These are phyloP conservation scores for Hebeloma cylindrosporum DNA, from an alignment of 768 basidiomycete species.

Conservation along the genomic window DNA sequence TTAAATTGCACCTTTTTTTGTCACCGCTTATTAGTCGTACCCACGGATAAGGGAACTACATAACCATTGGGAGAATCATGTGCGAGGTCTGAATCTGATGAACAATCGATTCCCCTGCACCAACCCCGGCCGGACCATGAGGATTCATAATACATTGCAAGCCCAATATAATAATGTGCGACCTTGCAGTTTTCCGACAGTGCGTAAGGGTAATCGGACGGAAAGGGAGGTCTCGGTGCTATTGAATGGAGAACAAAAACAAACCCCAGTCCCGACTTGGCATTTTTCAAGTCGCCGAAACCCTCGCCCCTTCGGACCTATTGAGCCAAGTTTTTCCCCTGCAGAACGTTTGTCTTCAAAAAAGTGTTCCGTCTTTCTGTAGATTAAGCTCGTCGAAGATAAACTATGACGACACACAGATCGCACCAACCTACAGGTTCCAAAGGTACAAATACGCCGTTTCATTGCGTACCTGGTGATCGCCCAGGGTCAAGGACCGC, in stretches of 20 bases:
- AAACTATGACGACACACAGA: conserved; percentile 11
- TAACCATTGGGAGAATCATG: conserved; percentile 25
- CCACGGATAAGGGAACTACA: conserved; percentile 27
- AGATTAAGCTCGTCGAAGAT: background rate
- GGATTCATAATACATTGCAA: too few species aligned
- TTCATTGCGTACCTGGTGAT: conserved; percentile 1
- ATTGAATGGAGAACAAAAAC: conserved; percentile 6
- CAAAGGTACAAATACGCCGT: background rate
- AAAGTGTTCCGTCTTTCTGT: background rate
- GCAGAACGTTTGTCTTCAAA: background rate
- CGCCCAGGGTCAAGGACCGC: background rate
- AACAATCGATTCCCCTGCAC: conserved; percentile 6
- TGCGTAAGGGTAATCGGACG: too few species aligned
- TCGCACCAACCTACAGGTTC: conserved; percentile 5
- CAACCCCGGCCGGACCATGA: conserved; percentile 28
- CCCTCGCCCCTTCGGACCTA: background rate
- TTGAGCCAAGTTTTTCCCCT: background rate
- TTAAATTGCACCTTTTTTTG: background rate
- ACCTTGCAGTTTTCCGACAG: too few species aligned
- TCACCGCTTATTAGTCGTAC: background rate
- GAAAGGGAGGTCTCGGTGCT: conserved; percentile 6
- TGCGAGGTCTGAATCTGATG: conserved; percentile 12
- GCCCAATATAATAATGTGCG: too few species aligned
- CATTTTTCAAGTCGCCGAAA: conserved; percentile 10
- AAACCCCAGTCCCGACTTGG: conserved; percentile 9